These are phyloP conservation scores for Collybiopsis luxurians DNA, from an alignment of 768 basidiomycete genomes.

Conservation along the genomic window DNA sequence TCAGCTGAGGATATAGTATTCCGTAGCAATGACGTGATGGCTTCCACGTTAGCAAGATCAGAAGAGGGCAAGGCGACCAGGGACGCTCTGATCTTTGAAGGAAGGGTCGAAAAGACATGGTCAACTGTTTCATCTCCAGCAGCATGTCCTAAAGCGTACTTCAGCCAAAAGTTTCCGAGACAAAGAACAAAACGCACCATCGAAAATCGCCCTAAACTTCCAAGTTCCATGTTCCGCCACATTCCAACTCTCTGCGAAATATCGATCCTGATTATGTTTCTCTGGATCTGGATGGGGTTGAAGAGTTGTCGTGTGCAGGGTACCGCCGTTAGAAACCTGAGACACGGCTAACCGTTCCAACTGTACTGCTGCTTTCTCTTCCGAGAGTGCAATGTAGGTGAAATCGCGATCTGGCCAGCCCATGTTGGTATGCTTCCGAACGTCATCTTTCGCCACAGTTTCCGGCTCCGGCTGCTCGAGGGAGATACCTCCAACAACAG, in stretches of 20 bases:
- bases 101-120: conserved; percentile 31
- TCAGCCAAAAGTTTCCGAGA: conserved; percentile 33
- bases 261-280: conserved; percentile 44
- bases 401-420: neutral
- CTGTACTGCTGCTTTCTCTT: neutral
- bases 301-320: conserved; percentile 18
- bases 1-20: conserved; percentile 29
- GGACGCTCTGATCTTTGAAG: conserved; percentile 26
- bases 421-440: neutral
- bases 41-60: conserved; percentile 19
- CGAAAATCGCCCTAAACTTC: conserved; percentile 46
- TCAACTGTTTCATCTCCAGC: conserved; percentile 45
- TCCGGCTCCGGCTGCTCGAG: neutral
- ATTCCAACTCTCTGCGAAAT: conserved; percentile 29
- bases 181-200: conserved; percentile 31
- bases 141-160: neutral
- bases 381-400: neutral
- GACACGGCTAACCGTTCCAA: neutral
- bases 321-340: neutral
- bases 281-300: conserved; percentile 45
- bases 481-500: neutral
- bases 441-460: neutral
- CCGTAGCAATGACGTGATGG: conserved; percentile 33
- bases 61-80: conserved; percentile 15
- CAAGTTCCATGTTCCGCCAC: conserved; percentile 26